Conservation (phyloP, 1,284 basidiomycete genomes). For the Tilletia caries region DNA sequence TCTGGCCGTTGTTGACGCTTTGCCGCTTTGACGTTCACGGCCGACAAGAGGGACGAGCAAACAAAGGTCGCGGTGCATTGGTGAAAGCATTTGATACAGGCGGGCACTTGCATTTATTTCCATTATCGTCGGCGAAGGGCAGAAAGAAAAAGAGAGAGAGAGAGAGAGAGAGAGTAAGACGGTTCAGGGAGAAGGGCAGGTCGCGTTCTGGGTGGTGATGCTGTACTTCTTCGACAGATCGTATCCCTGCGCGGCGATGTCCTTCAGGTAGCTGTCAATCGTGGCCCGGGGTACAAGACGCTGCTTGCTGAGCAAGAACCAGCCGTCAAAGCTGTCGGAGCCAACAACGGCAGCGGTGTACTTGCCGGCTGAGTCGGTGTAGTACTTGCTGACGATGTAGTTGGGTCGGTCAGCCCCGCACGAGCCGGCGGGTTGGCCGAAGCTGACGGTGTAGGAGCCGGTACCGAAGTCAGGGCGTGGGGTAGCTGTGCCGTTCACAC, state of each 20-base stretch:
- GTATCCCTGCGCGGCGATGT: conserved; percentile 9
- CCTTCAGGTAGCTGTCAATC: conserved; percentile 11
- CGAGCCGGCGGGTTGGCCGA: conserved; percentile 10
- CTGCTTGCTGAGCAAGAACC: conserved; percentile 13
- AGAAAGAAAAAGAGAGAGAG: too few relatives aligned
- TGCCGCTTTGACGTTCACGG: too few relatives aligned
- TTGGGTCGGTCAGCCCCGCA: conserved; percentile 3
- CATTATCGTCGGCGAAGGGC: too few relatives aligned
- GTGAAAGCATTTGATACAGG: too few relatives aligned
- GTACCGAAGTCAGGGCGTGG: neutral
- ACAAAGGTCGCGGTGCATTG: too few relatives aligned
- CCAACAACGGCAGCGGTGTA: conserved; percentile 10
- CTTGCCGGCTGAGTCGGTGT: neutral
- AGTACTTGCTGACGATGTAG: conserved; percentile 12
- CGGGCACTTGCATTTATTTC: too few relatives aligned
- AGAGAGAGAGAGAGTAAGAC: too few relatives aligned
- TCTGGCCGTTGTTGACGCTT: too few relatives aligned
- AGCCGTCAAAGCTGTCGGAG: conserved; percentile 1
- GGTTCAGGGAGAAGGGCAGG: conserved; percentile 5
- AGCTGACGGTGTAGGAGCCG: conserved; percentile 7
- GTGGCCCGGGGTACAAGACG: neutral
- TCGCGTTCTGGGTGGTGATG: conserved; percentile 10
- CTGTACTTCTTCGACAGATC: conserved; percentile 12
- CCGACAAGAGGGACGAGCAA: too few relatives aligned
- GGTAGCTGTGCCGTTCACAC: neutral